Evolutionary conservation across 2,329 filamentous ascomycete genomes (phyloP).

Genomic region (Chaetomium globosum): DNA sequence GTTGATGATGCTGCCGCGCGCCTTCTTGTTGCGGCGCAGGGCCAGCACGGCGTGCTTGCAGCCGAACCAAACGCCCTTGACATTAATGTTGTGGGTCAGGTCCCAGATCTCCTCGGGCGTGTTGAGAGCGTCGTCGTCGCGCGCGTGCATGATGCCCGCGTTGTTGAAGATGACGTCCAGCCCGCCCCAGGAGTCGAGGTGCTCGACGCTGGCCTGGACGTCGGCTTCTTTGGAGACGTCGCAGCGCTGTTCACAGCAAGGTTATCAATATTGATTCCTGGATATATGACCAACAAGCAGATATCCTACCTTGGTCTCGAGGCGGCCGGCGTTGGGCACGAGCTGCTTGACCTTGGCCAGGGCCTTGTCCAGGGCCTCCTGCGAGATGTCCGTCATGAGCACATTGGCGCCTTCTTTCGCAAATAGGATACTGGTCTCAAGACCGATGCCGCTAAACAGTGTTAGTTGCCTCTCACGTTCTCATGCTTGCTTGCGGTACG

Average conservation of each 20-base stretch:
- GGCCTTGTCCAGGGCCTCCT: constrained; percentile 74
- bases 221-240: constrained; percentile 87
- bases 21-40: constrained; percentile 78
- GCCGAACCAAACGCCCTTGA: constrained; percentile 97
- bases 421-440: constrained; percentile 89
- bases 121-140: constrained; percentile 76
- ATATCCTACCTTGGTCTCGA: constrained; percentile 59
- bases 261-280: not conserved
- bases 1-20: constrained; percentile 82
- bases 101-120: constrained; percentile 94
- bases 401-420: constrained; percentile 84
- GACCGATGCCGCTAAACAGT: constrained; percentile 75
- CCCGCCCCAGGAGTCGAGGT: constrained; percentile 81
- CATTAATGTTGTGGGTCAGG: constrained; percentile 89
- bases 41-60: constrained; percentile 87
- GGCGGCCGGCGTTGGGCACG: constrained; percentile 60
- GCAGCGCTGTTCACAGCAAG: constrained; percentile 46
- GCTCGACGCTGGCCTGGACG: constrained; percentile 72
- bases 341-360: constrained; percentile 71
- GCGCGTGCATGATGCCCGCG: constrained; percentile 91
- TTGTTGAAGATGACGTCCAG: constrained; percentile 96
- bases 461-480: constrained; percentile 22
- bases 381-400: constrained; percentile 83
- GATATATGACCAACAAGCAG: not conserved
- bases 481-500: not conserved